Evolutionary conservation across 352 stramenopile genomes (phyloP), one percentile per base, ranked within the genome.

Genomic region (Blastocystis sp.): DNA sequence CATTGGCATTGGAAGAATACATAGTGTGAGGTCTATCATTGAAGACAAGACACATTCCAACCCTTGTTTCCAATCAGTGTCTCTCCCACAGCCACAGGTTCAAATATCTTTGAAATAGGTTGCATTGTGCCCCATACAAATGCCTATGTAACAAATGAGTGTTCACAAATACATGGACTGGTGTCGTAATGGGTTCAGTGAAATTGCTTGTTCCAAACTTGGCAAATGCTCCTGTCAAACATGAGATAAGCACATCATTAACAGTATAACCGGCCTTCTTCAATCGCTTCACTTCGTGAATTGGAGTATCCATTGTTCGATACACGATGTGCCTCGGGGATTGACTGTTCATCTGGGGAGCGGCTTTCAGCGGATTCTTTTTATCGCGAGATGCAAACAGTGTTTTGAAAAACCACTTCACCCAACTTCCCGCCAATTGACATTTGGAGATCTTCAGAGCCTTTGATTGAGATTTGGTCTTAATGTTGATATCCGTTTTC

Each of bases 161-260:
- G 19, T 2, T 2, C 6, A 6, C 12, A 12, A n/a, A 5, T 61
- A 37, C 63, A 43, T 74, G 63, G 19, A 74, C 32, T 7, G 63
- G 35, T 4, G 16, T 46, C 24, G 63, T 43, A 9, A 74, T n/a
- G 19, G 32, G 9, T 43, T 74, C 32, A 14, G 27, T 59, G 56
- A 65, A 37, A 5, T 59, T 7, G 29, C 65, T 65, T 19, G 51
- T 67, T 4, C 24, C 51, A 52, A 81, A 81, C 11, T 24, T 32
- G 16, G 35, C 56, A 39, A 81, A 81, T 21, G 37, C 71, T 1
- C 27, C 24, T 21, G 56, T 52, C 11, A 81, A 24, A 27, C 71
- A 81, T 21, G 51, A 67, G 46, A 67, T 67, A 24, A 81, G 21
- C n/a, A 81, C 39, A 42, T 81, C 71, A 42, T 81, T 81, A n/a